Percentiles rank a stretch among this genome's conserved stretches.
These are phyloP conservation scores for Gastrolobium villosum DNA, from an alignment of 306 rosid genomes.

Conservation along the genomic window DNA sequence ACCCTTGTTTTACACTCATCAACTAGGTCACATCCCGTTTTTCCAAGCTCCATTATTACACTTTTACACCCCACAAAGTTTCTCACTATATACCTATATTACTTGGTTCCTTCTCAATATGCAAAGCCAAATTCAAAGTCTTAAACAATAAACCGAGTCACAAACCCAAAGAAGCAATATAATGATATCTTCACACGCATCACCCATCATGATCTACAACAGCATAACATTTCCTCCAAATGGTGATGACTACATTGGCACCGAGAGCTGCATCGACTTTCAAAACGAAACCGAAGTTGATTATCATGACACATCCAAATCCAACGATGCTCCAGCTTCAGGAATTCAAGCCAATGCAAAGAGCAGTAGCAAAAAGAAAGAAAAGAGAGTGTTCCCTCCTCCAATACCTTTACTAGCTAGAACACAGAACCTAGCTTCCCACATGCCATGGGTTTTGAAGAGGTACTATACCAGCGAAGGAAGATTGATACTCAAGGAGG, in stretches of 20 bases:
- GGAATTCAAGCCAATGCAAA: not conserved
- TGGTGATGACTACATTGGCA: constrained; percentile 63
- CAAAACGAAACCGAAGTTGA: constrained; percentile 3
- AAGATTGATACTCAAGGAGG: constrained; percentile 68
- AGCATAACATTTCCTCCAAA: not conserved
- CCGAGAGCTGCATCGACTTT: constrained; percentile 72
- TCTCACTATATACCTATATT: not conserved
- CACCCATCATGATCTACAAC: constrained; percentile 17
- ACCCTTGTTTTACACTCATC: constrained; percentile 6
- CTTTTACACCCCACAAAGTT: not conserved
- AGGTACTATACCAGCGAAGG: constrained; percentile 74
- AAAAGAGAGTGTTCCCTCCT: constrained; percentile 66
- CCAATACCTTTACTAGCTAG: constrained; percentile 69
- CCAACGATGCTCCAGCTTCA: too few relatives aligned
- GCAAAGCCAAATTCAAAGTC: not conserved
- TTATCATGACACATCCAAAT: not conserved
- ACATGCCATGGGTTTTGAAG: constrained; percentile 76
- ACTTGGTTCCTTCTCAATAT: not conserved
- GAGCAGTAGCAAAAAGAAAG: not conserved
- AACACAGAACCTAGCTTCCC: constrained; percentile 65
- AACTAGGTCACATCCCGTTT: not conserved
- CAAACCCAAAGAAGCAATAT: not conserved
- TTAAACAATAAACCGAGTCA: not conserved
- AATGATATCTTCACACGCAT: not conserved
- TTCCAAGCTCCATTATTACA: not conserved